Conservation (phyloP, 805 yeast genomes). For the Ogataea thermomethanolica region DNA sequence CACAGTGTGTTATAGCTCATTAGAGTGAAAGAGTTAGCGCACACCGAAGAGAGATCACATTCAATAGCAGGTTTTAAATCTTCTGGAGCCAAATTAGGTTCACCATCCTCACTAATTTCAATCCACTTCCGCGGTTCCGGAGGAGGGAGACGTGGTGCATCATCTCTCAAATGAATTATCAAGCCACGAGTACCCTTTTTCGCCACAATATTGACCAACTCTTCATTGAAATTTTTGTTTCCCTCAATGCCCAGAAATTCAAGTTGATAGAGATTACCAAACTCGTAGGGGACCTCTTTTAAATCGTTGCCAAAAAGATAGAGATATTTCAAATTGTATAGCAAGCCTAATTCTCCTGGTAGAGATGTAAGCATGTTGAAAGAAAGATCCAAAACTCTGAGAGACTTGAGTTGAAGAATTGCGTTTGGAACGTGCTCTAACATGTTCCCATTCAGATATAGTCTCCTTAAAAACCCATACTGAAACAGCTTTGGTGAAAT, state of each 20-base stretch:
- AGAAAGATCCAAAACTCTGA: constrained; percentile 83
- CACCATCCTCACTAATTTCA: constrained; percentile 73
- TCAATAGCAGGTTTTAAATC: constrained; percentile 23
- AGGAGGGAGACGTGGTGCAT: constrained; percentile 61
- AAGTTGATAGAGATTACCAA: constrained; percentile 81
- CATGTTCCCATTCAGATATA: constrained; percentile 84
- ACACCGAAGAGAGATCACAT: constrained; percentile 27
- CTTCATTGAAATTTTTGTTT: constrained; percentile 66
- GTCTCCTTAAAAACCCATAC: constrained; percentile 79
- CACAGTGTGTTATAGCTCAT: constrained; percentile 90
- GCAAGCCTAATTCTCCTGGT: constrained; percentile 83
- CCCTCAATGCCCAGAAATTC: constrained; percentile 93
- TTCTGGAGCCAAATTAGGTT: constrained; percentile 36
- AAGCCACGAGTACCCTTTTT: constrained; percentile 83
- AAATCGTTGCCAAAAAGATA: constrained; percentile 87
- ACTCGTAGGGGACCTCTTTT: constrained; percentile 70
- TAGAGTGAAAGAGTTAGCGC: constrained; percentile 57
- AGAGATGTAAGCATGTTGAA: constrained; percentile 65
- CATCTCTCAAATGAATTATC: constrained; percentile 76
- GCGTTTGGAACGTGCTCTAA: constrained; percentile 63
- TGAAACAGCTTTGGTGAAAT: constrained; percentile 72
- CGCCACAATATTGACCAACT: constrained; percentile 62
- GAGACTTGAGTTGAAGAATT: constrained; percentile 63
- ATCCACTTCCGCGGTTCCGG: constrained; percentile 84
- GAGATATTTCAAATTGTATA: constrained; percentile 74